Evolutionary conservation across 2,329 filamentous ascomycete species (phyloP).

Genomic region (Hypoxylon sp.): DNA sequence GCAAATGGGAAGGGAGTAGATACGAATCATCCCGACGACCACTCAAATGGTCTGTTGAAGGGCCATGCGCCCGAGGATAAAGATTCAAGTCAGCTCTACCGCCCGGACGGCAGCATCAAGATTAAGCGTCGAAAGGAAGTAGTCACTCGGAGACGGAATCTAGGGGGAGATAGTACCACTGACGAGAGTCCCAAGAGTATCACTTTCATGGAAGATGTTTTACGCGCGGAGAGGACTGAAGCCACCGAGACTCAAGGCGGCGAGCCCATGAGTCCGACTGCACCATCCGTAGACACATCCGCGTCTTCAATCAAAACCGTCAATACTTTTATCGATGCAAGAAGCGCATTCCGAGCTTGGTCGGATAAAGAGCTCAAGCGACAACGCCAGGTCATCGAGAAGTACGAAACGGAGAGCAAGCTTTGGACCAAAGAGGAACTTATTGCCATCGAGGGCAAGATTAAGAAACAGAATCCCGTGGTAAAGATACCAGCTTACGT

Average conservation of each 20-base stretch:
- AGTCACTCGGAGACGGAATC: neutral
- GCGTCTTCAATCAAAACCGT: neutral
- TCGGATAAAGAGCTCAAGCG: constrained; percentile 23
- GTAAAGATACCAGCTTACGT: constrained; percentile 19
- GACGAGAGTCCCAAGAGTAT: neutral
- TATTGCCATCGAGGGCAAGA: constrained; percentile 13
- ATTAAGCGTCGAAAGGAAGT: neutral
- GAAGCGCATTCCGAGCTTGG: constrained; percentile 13
- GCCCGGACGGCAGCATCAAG: no score
- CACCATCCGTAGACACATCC: neutral
- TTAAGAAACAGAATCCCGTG: neutral
- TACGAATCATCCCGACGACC: neutral
- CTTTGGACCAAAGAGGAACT: constrained; percentile 36
- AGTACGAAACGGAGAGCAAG: constrained; percentile 24
- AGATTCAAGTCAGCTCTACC: neutral
- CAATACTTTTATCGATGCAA: neutral
- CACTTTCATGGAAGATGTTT: neutral
- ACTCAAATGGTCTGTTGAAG: neutral
- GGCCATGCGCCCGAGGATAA: neutral
- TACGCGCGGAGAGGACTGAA: neutral
- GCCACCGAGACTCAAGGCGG: neutral
- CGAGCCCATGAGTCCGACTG: neutral
- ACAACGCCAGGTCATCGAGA: constrained; percentile 37
- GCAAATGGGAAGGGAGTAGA: neutral
- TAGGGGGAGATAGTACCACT: neutral